Base-by-base conservation (phyloP, 176 grass and related monocot species). In the Phyllostachys edulis region DNA sequence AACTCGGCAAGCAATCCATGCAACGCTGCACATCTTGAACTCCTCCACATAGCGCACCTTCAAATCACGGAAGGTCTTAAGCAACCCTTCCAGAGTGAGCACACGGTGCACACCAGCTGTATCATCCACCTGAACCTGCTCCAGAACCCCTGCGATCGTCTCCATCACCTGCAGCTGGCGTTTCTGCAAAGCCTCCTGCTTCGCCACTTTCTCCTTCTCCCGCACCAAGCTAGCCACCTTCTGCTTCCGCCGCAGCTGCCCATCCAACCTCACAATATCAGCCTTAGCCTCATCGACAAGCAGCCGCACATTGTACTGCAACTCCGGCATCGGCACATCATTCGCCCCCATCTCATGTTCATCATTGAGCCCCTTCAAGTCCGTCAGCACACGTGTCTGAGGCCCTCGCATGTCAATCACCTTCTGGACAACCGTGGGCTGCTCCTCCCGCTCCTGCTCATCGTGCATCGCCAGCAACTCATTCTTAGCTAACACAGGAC, bases 371-470 rank as follows among this genome's bases (percentile, higher is more conserved):
- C 93, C 90, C 72, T 91, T 91, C 81, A 97, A 71, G 18, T 83
- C 89, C 0, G 84, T 89, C 27, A 97, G 59, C 71, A 97, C 90
- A 18, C 88, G 82, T 17, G 84, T 88, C 79, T 92, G 92, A 11
- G 86, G 94, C 6, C 94, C 92, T 73, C 92, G 79, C 94, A 94
- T 94, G 65, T 92, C 94, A 44, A 97, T 84, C 68, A 97, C 88
- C 77, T 94, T 94, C 67, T 86, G 90, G 6, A 92, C 68, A 92
- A 92, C 51, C 6, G 75, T 41, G 3, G 87, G 82, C 3, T 89
- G 72, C 39, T 94, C 84, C 0, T 94, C 88, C 66, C 92, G 89
- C 79, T 94, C 93, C 88, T 91, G 87, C 32, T 87, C 84, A 0
- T 61, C 75, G 2, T 42, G 84, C 84, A 73, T 73, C 0, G 90